Evolutionary conservation across 306 rosid species (phyloP).

Genomic region (Prunus kanzakura): DNA sequence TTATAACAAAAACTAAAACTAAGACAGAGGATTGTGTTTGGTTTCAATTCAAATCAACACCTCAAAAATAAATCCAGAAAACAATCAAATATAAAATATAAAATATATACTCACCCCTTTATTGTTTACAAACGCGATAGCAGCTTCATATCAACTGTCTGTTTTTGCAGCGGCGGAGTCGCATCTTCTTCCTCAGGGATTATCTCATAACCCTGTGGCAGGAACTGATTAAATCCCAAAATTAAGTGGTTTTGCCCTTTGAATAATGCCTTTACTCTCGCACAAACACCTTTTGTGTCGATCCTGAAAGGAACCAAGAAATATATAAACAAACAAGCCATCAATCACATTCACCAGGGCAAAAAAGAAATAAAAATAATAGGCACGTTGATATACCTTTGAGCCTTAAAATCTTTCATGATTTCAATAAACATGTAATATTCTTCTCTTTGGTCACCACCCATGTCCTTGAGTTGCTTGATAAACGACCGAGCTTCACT

Average conservation of each 20-base stretch:
- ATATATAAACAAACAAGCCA: conserved; percentile 9
- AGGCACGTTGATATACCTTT: conserved; percentile 48
- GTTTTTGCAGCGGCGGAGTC: conserved; percentile 52
- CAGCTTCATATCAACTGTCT: conserved; percentile 90
- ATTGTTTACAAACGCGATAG: conserved; percentile 82
- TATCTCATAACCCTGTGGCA: conserved; percentile 92
- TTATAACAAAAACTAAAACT: not conserved
- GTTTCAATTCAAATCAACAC: no score
- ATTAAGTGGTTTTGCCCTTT: conserved; percentile 87
- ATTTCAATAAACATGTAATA: not conserved
- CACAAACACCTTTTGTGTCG: conserved; percentile 84
- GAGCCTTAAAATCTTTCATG: conserved; percentile 39
- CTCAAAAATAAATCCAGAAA: no score
- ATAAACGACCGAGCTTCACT: not conserved
- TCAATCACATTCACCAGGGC: conserved; percentile 2
- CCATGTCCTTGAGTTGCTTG: not conserved
- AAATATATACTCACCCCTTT: conserved; percentile 57
- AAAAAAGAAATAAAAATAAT: not conserved
- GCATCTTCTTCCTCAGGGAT: conserved; percentile 68
- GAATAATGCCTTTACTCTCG: conserved; percentile 86
- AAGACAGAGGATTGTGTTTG: not conserved
- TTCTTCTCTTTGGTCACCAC: not conserved
- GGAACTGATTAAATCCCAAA: conserved; percentile 87
- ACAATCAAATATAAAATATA: no score
- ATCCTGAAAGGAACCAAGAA: conserved; percentile 51